Evolutionary conservation across 1,284 basidiomycete genomes (phyloP).

Genomic region (Cutaneotrichosporon dermatis): DNA sequence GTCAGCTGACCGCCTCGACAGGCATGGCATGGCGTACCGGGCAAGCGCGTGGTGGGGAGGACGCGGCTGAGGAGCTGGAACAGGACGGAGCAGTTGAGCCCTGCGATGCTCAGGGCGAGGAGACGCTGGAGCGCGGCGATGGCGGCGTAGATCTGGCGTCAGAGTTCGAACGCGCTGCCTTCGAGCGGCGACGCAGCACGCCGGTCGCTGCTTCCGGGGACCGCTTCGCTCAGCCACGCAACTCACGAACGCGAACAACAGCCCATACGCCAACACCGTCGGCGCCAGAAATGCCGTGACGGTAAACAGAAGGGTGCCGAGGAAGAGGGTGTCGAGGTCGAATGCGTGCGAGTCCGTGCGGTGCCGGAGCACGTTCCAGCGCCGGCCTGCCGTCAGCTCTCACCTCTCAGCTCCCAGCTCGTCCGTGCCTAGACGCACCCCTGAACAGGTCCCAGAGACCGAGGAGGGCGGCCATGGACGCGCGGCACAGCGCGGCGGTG

Average conservation of each 20-base stretch:
- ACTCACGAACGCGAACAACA: constrained; percentile 70
- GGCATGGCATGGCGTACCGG: constrained; percentile 1
- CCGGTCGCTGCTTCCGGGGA: too few relatives aligned
- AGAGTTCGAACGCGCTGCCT: background rate
- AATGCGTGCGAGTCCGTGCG: constrained; percentile 86
- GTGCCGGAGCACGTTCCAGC: constrained; percentile 71
- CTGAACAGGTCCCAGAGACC: constrained; percentile 92
- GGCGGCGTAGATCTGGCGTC: constrained; percentile 7
- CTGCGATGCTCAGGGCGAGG: background rate
- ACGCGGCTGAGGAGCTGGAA: background rate
- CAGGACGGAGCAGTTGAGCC: constrained; percentile 7
- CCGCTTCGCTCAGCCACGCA: too few relatives aligned
- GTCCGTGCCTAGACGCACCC: constrained; percentile 54
- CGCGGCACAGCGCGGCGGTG: constrained; percentile 62
- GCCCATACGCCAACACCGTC: constrained; percentile 80
- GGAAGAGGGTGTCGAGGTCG: constrained; percentile 85
- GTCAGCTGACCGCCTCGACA: background rate
- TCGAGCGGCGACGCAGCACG: too few relatives aligned
- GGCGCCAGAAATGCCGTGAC: constrained; percentile 85
- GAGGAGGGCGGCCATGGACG: constrained; percentile 59
- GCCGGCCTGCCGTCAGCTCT: constrained; percentile 59
- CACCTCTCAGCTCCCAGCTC: too few relatives aligned
- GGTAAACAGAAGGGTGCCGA: constrained; percentile 93
- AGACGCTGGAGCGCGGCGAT: constrained; percentile 1
- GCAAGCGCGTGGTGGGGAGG: background rate